Conservation (phyloP, 2,329 filamentous ascomycete species). For the Neophaeococcomyces mojaviensis region DNA sequence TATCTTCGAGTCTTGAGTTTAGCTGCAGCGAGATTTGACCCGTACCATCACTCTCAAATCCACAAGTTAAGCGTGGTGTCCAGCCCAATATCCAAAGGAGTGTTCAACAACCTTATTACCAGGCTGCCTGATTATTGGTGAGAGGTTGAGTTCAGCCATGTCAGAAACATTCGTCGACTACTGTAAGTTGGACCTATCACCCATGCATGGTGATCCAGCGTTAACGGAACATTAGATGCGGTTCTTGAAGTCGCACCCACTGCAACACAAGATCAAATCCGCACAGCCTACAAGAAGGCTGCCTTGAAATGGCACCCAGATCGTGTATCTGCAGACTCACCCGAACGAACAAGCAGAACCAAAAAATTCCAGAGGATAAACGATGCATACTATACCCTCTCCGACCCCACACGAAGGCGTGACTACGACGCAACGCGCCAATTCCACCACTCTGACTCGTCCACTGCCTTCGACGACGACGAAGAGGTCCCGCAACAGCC, state of each 20-base stretch:
- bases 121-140: too few relatives aligned
- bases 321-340: slow-evolving; percentile 73
- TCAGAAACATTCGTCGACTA: slow-evolving; percentile 20
- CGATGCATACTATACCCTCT: slow-evolving; percentile 88
- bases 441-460: slow-evolving; percentile 44
- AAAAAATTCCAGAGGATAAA: slow-evolving; percentile 87
- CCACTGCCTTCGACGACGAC: slow-evolving; percentile 40
- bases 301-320: slow-evolving; percentile 92
- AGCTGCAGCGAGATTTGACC: too few relatives aligned
- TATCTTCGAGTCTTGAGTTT: too few relatives aligned
- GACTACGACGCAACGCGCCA: slow-evolving; percentile 74
- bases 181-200: slow-evolving; percentile 12
- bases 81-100: too few relatives aligned
- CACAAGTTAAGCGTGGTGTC: too few relatives aligned
- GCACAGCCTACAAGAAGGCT: slow-evolving; percentile 89
- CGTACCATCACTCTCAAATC: too few relatives aligned
- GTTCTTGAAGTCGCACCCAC: slow-evolving; percentile 65
- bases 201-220: too few relatives aligned
- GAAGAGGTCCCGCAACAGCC: slow-evolving; percentile 41
- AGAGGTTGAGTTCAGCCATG: too few relatives aligned
- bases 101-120: too few relatives aligned
- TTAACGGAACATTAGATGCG: slow-evolving; percentile 11
- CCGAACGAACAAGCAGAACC: slow-evolving; percentile 73
- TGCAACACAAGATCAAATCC: slow-evolving; percentile 74
- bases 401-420: slow-evolving; percentile 64